Evolutionary conservation across 2,329 filamentous ascomycete genomes (phyloP).

Genomic region (Exophiala dermatitidis): DNA sequence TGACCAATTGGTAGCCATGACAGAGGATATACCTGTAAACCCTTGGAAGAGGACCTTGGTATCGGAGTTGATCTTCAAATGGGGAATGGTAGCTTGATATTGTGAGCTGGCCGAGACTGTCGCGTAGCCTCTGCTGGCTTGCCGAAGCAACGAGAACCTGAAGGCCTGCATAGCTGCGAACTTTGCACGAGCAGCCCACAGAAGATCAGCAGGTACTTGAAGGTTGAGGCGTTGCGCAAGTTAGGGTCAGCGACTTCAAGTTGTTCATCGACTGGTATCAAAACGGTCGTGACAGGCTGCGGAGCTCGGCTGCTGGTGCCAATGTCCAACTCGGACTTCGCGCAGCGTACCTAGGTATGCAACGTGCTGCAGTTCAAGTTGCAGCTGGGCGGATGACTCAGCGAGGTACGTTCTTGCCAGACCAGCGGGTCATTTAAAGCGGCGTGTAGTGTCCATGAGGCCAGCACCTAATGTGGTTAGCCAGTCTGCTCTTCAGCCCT

Average conservation of each 20-base stretch:
- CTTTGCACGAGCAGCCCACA: not conserved
- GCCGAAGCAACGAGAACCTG: slow-evolving; percentile 61
- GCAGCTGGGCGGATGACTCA: too few relatives aligned
- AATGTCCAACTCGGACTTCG: too few relatives aligned
- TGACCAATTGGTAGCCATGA: slow-evolving; percentile 60
- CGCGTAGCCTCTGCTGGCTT: slow-evolving; percentile 66
- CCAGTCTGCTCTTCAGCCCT: too few relatives aligned
- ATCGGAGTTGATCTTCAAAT: slow-evolving; percentile 85
- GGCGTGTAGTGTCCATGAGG: too few relatives aligned
- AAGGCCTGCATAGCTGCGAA: slow-evolving; percentile 67
- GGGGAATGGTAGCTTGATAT: slow-evolving; percentile 64
- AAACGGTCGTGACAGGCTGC: not conserved
- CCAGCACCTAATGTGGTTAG: too few relatives aligned
- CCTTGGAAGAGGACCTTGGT: slow-evolving; percentile 97
- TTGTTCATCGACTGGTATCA: not conserved
- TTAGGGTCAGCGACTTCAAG: not conserved
- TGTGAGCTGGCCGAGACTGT: slow-evolving; percentile 52
- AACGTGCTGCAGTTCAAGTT: not conserved
- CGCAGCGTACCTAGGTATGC: not conserved
- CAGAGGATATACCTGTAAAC: slow-evolving; percentile 53
- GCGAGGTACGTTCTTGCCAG: too few relatives aligned
- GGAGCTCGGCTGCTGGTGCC: not conserved
- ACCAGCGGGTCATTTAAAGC: too few relatives aligned
- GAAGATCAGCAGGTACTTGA: not conserved
- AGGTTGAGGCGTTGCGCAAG: not conserved